Evolutionary conservation across 768 basidiomycete species (phyloP).

Genomic region (Xanthoconium stramineum): DNA sequence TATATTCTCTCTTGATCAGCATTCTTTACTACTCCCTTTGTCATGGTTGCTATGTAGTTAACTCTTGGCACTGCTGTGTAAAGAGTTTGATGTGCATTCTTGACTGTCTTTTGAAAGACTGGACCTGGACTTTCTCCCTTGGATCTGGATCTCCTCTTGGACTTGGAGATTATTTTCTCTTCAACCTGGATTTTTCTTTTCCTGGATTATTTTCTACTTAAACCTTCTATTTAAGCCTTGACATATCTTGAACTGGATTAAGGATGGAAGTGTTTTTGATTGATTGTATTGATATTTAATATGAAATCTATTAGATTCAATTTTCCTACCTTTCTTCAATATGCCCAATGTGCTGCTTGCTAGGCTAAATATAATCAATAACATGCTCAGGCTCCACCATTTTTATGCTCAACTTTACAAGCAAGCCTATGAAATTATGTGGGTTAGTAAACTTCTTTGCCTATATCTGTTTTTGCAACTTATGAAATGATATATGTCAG

Average conservation of each 20-base stretch:
- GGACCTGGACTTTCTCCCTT: neutral
- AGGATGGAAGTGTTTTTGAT: no score
- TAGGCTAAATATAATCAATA: neutral
- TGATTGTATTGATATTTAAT: no score
- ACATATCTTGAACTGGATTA: no score
- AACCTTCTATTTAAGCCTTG: no score
- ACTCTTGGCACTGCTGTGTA: neutral
- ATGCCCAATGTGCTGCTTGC: neutral
- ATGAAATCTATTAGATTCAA: neutral
- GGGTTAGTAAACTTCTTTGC: neutral
- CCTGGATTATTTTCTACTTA: neutral
- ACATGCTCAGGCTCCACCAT: no score
- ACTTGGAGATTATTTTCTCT: neutral
- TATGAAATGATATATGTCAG: neutral
- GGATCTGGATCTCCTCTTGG: neutral
- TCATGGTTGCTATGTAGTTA: neutral
- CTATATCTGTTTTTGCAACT: neutral
- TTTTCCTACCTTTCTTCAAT: neutral
- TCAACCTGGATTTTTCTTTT: neutral
- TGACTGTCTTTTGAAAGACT: neutral
- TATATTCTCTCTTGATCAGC: no score
- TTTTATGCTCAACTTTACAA: slow-evolving; percentile 30
- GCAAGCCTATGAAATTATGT: slow-evolving; percentile 34
- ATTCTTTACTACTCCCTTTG: no score
- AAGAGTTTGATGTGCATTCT: neutral